phyloP scores from a whole-genome alignment of 139 green algal species.

The Chlamydomonas sp. region DNA sequence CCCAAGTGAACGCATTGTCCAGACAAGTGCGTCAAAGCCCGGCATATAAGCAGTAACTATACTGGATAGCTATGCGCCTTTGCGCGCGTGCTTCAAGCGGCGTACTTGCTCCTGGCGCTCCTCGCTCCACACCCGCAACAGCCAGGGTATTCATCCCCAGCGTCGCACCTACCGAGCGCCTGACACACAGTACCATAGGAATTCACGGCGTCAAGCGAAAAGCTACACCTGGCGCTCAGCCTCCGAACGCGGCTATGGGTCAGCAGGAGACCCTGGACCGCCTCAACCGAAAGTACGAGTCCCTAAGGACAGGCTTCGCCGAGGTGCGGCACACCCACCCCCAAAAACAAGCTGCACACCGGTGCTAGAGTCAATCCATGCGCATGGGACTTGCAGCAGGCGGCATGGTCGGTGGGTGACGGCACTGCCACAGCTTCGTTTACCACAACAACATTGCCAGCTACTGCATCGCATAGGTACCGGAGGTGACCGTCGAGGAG shows the following conservation, averaged over 20 bases:
- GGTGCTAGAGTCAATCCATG: no score
- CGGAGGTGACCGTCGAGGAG: neutral
- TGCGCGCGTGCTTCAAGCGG: neutral
- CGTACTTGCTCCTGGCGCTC: neutral
- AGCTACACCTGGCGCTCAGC: no score
- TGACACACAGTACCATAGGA: neutral
- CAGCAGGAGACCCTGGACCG: no score
- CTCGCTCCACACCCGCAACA: no score
- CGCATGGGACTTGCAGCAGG: neutral
- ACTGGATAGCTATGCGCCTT: no score
- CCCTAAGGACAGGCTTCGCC: neutral
- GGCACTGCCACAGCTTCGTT: neutral
- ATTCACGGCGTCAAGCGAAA: no score
- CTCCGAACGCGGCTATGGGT: no score
- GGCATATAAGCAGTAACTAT: no score
- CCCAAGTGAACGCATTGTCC: no score
- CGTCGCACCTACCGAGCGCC: neutral
- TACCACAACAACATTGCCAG: neutral
- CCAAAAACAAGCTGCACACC: no score
- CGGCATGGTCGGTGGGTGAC: neutral
- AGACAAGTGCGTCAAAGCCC: no score
- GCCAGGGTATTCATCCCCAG: no score
- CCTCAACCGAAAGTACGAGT: neutral
- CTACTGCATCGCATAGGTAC: conserved; percentile 7
- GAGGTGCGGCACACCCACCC: neutral